Percentiles rank a stretch among this genome's conserved stretches.
phyloP scores from a whole-genome alignment of 177 flowering plant species.

The Vitis hybrid region DNA sequence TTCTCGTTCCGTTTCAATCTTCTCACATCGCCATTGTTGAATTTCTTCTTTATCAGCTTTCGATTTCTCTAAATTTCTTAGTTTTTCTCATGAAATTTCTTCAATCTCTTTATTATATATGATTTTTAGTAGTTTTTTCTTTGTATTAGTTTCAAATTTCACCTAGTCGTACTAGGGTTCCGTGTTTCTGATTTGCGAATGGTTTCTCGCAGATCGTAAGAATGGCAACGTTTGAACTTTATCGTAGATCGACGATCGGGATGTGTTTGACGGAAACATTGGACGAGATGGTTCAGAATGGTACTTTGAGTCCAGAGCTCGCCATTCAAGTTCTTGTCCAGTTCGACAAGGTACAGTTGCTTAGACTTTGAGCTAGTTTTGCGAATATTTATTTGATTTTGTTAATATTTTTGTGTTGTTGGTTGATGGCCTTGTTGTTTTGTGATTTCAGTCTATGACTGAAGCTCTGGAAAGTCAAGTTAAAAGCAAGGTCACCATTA shows the following conservation, averaged over 20 bases:
- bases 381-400: not conserved
- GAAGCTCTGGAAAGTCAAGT: constrained; percentile 92
- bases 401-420: constrained; percentile 1
- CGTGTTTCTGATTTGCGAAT: not conserved
- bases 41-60: no score
- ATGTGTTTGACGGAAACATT: constrained; percentile 96
- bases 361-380: not conserved
- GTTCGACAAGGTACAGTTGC: constrained; percentile 73
- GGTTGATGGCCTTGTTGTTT: not conserved
- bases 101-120: no score
- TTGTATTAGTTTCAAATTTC: not conserved
- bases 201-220: not conserved
- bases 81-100: no score
- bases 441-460: constrained; percentile 77
- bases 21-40: no score
- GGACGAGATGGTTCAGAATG: constrained; percentile 90
- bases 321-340: constrained; percentile 97
- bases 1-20: no score
- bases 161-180: not conserved
- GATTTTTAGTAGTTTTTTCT: not conserved
- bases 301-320: constrained; percentile 84
- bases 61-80: no score
- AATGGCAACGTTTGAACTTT: constrained; percentile 97
- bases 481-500: constrained; percentile 84
- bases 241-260: constrained; percentile 92